Conservation (phyloP, 768 basidiomycete species). For the Auricularia heimuer region DNA sequence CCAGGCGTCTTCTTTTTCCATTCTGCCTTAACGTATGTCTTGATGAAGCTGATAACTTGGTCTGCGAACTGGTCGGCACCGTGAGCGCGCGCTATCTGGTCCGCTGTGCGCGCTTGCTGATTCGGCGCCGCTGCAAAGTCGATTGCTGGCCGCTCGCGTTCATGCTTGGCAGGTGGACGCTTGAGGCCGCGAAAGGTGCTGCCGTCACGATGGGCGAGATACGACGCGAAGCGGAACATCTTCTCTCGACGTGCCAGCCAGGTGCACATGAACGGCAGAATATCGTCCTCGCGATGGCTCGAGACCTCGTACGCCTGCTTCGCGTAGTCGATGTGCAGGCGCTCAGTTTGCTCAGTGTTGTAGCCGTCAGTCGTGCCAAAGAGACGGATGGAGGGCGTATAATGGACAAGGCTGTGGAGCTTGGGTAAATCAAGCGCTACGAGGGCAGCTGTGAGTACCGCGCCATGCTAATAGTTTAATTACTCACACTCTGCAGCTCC, state of each 20-base stretch:
- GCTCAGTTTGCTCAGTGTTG: conserved; percentile 31
- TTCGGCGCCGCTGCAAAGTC: neutral
- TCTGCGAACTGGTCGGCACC: neutral
- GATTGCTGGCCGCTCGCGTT: neutral
- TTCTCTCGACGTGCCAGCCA: conserved; percentile 7
- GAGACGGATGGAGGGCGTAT: conserved; percentile 18
- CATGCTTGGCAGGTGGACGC: neutral
- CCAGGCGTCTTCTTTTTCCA: neutral
- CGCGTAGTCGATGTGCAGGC: conserved; percentile 24
- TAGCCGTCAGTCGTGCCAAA: conserved; percentile 30
- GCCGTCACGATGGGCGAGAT: neutral
- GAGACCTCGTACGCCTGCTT: conserved; percentile 15
- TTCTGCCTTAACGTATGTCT: neutral
- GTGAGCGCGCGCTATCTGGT: neutral
- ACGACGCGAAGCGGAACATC: conserved; percentile 2
- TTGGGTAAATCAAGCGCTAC: conserved; percentile 33
- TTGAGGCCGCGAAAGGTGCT: neutral
- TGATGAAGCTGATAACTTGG: neutral
- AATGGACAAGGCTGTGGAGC: conserved; percentile 30
- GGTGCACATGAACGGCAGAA: conserved; percentile 8
- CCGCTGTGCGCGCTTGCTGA: neutral
- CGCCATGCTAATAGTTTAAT: conserved; percentile 4
- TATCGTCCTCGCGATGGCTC: conserved; percentile 8
- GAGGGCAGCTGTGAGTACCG: neutral
- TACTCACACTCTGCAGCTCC: conserved; percentile 6